Evolutionary conservation across 1,284 basidiomycete genomes (phyloP).

Genomic region (Inonotus obliquus): DNA sequence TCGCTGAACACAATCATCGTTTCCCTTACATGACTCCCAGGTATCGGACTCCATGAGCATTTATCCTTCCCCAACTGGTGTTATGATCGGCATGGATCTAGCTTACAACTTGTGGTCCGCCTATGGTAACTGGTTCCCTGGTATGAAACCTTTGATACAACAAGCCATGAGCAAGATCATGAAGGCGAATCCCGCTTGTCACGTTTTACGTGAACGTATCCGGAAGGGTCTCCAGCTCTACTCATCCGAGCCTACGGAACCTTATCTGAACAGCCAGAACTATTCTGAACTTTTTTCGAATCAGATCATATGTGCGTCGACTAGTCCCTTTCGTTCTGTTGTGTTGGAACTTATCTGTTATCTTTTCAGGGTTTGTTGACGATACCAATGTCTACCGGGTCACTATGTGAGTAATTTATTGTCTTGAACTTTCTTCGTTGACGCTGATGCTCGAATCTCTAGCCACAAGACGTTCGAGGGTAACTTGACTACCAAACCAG

Average conservation of each 20-base stretch:
- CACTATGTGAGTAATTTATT: slow-evolving; percentile 65
- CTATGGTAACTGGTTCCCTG: slow-evolving; percentile 99
- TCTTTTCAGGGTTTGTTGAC: slow-evolving; percentile 83
- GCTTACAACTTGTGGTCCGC: slow-evolving; percentile 99
- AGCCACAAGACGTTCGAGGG: slow-evolving; percentile 99
- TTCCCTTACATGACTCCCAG: slow-evolving; percentile 29
- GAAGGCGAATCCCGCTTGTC: slow-evolving; percentile 98
- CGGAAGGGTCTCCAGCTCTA: slow-evolving; percentile 98
- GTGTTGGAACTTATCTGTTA: slow-evolving; percentile 17
- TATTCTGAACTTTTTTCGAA: slow-evolving; percentile 99
- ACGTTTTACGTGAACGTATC: slow-evolving; percentile 97
- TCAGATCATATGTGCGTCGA: slow-evolving; percentile 87
- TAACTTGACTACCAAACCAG: slow-evolving; percentile 99
- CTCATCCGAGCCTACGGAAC: slow-evolving; percentile 98
- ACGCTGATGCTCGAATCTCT: neutral
- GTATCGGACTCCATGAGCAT: slow-evolving; percentile 96
- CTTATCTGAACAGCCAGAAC: slow-evolving; percentile 96
- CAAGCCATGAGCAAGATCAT: slow-evolving; percentile 99
- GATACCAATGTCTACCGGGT: slow-evolving; percentile 99
- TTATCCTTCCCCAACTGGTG: slow-evolving; percentile 96
- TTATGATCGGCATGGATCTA: slow-evolving; percentile 97
- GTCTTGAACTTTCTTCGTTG: neutral
- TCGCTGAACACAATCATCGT: slow-evolving; percentile 8
- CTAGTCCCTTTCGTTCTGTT: neutral
- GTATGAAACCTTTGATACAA: slow-evolving; percentile 95